These are phyloP conservation scores for Phytophthora foliorum DNA, from an alignment of 352 stramenopile genomes.

Conservation along the genomic window DNA sequence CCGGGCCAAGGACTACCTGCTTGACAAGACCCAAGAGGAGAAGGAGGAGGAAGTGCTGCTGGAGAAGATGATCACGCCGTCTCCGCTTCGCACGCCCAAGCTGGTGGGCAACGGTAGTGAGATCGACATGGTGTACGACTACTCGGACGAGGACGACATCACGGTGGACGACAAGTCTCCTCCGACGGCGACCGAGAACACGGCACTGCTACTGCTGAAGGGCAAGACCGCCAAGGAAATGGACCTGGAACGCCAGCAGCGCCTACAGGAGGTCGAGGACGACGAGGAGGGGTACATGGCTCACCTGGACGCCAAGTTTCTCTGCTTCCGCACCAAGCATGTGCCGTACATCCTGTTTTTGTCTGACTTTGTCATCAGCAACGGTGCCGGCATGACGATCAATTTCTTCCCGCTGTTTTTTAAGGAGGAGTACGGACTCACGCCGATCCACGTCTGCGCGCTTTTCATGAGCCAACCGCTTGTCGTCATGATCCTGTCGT, in stretches of 20 bases:
- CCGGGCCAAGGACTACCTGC: slow-evolving; percentile 50
- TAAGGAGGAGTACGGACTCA: slow-evolving; percentile 80
- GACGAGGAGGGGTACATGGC: slow-evolving; percentile 46
- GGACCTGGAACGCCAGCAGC: slow-evolving; percentile 40
- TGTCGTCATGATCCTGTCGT: slow-evolving; percentile 76
- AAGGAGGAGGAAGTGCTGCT: slow-evolving; percentile 32
- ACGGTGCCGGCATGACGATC: slow-evolving; percentile 86
- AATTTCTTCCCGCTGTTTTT: slow-evolving; percentile 91
- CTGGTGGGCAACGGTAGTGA: slow-evolving; percentile 61
- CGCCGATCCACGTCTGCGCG: slow-evolving; percentile 75
- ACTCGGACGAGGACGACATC: slow-evolving; percentile 62
- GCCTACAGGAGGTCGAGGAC: slow-evolving; percentile 30
- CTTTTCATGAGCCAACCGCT: slow-evolving; percentile 79
- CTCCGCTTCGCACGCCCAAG: slow-evolving; percentile 69
- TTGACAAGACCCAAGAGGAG: slow-evolving; percentile 34
- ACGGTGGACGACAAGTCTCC: slow-evolving; percentile 40
- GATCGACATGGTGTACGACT: slow-evolving; percentile 77
- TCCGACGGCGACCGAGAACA: slow-evolving; percentile 46
- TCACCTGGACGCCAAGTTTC: slow-evolving; percentile 53
- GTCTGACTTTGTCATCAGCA: slow-evolving; percentile 88
- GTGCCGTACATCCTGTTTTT: slow-evolving; percentile 78
- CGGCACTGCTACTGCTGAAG: slow-evolving; percentile 40
- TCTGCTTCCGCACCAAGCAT: slow-evolving; percentile 73
- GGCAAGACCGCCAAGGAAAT: slow-evolving; percentile 39
- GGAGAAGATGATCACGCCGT: slow-evolving; percentile 30